A percentile compares a stretch with the other conserved stretches of the same genome.
These are phyloP conservation scores for Danielia oregonensis DNA, from an alignment of 805 yeast species.

Conservation along the genomic window DNA sequence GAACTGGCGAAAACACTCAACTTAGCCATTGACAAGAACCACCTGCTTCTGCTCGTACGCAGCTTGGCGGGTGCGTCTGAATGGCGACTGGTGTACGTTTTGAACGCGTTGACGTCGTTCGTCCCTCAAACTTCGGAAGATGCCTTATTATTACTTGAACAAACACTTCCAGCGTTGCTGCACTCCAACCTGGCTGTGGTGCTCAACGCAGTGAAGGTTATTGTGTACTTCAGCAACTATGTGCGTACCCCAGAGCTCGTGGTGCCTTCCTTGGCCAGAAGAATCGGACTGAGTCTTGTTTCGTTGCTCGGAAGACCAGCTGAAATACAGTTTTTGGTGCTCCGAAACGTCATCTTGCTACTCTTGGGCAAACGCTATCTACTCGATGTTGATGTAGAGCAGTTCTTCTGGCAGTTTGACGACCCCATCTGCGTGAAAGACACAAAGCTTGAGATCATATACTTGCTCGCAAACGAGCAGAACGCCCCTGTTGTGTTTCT, in stretches of 20 bases:
- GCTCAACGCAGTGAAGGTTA: slow-evolving; percentile 67
- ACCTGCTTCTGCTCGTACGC: slow-evolving; percentile 36
- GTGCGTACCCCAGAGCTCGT: slow-evolving; percentile 51
- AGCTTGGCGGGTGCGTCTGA: slow-evolving; percentile 42
- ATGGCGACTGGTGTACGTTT: slow-evolving; percentile 71
- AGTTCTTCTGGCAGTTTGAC: slow-evolving; percentile 77
- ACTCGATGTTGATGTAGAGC: slow-evolving; percentile 62
- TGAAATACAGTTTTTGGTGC: slow-evolving; percentile 77
- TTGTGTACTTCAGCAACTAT: slow-evolving; percentile 72
- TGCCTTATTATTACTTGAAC: slow-evolving; percentile 62
- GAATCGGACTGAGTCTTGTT: slow-evolving; percentile 65
- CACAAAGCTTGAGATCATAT: slow-evolving; percentile 84
- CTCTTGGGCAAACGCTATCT: slow-evolving; percentile 63
- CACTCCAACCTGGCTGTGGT: slow-evolving; percentile 82
- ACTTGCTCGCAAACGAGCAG: slow-evolving; percentile 63
- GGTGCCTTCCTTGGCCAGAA: slow-evolving; percentile 51
- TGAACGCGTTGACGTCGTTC: slow-evolving; percentile 62
- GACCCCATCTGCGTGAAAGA: slow-evolving; percentile 88
- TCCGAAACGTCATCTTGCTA: slow-evolving; percentile 75
- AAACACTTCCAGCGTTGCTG: slow-evolving; percentile 65
- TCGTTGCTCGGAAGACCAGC: slow-evolving; percentile 70
- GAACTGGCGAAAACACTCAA: slow-evolving; percentile 50
- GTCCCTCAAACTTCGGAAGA: slow-evolving; percentile 70
- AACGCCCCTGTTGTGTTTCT: slow-evolving; percentile 60
- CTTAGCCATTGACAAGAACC: slow-evolving; percentile 48